Conservation (phyloP, 106 monocot genomes). For the Xerophyta viscosa region DNA sequence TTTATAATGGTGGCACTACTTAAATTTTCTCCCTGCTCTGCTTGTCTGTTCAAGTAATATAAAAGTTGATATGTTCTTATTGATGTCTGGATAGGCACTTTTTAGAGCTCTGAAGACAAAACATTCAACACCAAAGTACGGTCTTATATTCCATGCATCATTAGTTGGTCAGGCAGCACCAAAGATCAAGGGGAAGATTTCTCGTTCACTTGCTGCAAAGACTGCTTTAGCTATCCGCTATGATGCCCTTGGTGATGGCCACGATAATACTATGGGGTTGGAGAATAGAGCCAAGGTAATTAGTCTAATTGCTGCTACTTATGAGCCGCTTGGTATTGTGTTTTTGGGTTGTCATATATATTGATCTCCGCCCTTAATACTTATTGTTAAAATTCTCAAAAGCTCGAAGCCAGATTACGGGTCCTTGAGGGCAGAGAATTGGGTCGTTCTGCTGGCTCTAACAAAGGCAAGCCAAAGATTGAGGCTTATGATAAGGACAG, state of each 20-base stretch:
- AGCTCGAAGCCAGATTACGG: constrained; percentile 77
- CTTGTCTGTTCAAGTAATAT: no score
- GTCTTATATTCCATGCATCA: constrained; percentile 89
- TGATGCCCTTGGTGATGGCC: constrained; percentile 79
- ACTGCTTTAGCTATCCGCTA: constrained; percentile 75
- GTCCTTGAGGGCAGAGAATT: constrained; percentile 89
- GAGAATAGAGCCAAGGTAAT: constrained; percentile 85
- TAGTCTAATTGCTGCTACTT: neutral
- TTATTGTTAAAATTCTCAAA: constrained; percentile 4
- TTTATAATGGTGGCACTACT: no score
- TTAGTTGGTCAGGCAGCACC: constrained; percentile 88
- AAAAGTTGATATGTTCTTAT: neutral
- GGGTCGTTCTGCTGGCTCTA: constrained; percentile 68
- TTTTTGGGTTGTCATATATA: neutral
- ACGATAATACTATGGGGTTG: constrained; percentile 71
- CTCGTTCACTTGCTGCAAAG: constrained; percentile 90
- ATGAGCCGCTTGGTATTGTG: neutral
- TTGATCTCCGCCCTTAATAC: neutral
- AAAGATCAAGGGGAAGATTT: constrained; percentile 85
- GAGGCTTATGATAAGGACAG: constrained; percentile 88
- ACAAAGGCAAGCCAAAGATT: constrained; percentile 94
- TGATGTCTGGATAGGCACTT: constrained; percentile 46
- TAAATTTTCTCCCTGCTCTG: no score
- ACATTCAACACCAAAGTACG: constrained; percentile 94
- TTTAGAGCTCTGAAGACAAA: constrained; percentile 96